Percentiles rank a stretch among this genome's conserved stretches.
Evolutionary conservation across 768 basidiomycete species (phyloP).

Genomic region (Mycena alexandri): DNA sequence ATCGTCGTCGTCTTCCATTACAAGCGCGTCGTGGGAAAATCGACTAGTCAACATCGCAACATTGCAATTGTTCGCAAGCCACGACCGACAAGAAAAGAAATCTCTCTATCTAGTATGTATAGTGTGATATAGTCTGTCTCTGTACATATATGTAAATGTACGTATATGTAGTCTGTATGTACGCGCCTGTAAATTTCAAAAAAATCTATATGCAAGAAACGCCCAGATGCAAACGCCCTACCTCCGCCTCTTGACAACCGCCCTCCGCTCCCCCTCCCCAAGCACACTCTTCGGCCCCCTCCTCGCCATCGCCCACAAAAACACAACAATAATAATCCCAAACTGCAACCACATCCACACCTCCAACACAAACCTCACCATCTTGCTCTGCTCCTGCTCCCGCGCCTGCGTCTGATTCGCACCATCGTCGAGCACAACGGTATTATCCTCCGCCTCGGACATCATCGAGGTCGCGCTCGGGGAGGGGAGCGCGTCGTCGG

Average conservation of each 20-base stretch:
- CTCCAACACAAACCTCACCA: constrained; percentile 69
- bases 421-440: constrained; percentile 9
- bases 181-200: no score
- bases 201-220: no score
- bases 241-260: constrained; percentile 36
- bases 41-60: no score
- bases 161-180: no score
- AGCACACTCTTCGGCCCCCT: constrained; percentile 80
- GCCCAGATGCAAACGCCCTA: no score
- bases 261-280: constrained; percentile 54
- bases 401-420: constrained; percentile 3
- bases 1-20: constrained; percentile 22
- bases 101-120: no score
- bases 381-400: constrained; percentile 40
- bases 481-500: neutral
- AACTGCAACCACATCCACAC: constrained; percentile 91
- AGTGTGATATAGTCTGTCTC: no score
- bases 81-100: no score
- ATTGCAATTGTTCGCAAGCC: no score
- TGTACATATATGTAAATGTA: no score
- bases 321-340: constrained; percentile 77
- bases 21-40: no score
- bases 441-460: constrained; percentile 16
- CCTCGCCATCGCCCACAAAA: constrained; percentile 85
- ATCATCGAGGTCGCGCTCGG: constrained; percentile 9